phyloP scores from a whole-genome alignment of 2,329 filamentous ascomycete genomes.

The Xylariomycetidae sp. region DNA sequence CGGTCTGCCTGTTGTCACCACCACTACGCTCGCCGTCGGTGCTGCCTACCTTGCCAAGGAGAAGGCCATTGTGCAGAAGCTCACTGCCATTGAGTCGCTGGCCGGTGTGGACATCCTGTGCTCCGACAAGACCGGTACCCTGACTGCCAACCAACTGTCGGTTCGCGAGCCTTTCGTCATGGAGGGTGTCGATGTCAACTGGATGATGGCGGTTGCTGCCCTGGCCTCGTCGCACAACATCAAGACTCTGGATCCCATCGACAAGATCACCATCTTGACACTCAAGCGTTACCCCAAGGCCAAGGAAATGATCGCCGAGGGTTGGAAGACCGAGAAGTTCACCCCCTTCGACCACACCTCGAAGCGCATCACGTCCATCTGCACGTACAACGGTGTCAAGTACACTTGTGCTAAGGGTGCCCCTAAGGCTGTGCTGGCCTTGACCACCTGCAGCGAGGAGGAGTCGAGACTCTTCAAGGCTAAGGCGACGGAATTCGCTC shows the following conservation, averaged over 20 bases:
- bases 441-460: constrained; percentile 59
- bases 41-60: constrained; percentile 67
- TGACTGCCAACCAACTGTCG: constrained; percentile 63
- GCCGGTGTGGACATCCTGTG: constrained; percentile 69
- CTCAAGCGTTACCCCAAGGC: constrained; percentile 69
- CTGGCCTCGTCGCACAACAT: constrained; percentile 69
- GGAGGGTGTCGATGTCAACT: constrained; percentile 68
- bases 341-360: constrained; percentile 73
- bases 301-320: constrained; percentile 63
- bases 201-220: constrained; percentile 71
- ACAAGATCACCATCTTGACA: constrained; percentile 67
- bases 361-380: constrained; percentile 66
- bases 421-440: constrained; percentile 63
- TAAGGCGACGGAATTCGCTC: constrained; percentile 65
- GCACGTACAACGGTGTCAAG: constrained; percentile 60
- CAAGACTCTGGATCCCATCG: constrained; percentile 68
- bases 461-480: constrained; percentile 59
- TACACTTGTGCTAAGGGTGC: constrained; percentile 69
- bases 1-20: constrained; percentile 68
- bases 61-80: constrained; percentile 69
- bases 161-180: constrained; percentile 68
- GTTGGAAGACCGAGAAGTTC: constrained; percentile 73
- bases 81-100: constrained; percentile 67
- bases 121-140: constrained; percentile 70
- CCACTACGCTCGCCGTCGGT: constrained; percentile 66